Percentiles rank a stretch among this genome's conserved stretches.
These are phyloP conservation scores for Aspergillus tanneri DNA, from an alignment of 2,329 filamentous ascomycete species.

Conservation along the genomic window DNA sequence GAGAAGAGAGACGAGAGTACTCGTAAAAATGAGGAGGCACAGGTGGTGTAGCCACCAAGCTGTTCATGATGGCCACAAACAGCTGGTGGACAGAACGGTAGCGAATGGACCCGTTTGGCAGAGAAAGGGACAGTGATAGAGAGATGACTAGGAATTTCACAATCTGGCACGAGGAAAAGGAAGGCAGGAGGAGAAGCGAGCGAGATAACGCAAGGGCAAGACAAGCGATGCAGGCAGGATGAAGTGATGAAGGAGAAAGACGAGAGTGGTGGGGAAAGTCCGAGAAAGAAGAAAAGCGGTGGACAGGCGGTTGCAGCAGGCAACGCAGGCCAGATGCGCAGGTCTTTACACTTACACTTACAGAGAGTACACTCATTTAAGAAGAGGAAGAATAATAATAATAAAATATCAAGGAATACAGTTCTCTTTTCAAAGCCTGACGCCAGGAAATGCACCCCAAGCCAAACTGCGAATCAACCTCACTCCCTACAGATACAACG, in stretches of 20 bases:
- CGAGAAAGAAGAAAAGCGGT: constrained; percentile 32
- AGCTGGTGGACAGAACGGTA: constrained; percentile 29
- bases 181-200: constrained; percentile 9
- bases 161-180: constrained; percentile 15
- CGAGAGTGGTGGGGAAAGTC: constrained; percentile 7
- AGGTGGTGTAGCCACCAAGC: constrained; percentile 57
- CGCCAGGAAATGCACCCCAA: too few relatives aligned
- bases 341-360: constrained; percentile 5
- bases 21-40: constrained; percentile 64
- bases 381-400: too few relatives aligned
- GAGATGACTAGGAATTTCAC: constrained; percentile 11
- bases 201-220: constrained; percentile 13
- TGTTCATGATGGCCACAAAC: constrained; percentile 56
- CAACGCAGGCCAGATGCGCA: constrained; percentile 26
- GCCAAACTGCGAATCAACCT: too few relatives aligned
- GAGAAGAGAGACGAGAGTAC: constrained; percentile 59
- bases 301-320: constrained; percentile 38
- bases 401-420: too few relatives aligned
- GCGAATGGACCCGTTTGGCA: constrained; percentile 22
- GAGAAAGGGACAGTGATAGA: constrained; percentile 9
- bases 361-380: too few relatives aligned
- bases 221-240: constrained; percentile 14
- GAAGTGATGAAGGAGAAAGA: constrained; percentile 17
- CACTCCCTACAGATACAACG: constrained; percentile 85
- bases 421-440: too few relatives aligned